Evolutionary conservation across 805 yeast species (phyloP).

Genomic region (Ogataea zsoltii): DNA sequence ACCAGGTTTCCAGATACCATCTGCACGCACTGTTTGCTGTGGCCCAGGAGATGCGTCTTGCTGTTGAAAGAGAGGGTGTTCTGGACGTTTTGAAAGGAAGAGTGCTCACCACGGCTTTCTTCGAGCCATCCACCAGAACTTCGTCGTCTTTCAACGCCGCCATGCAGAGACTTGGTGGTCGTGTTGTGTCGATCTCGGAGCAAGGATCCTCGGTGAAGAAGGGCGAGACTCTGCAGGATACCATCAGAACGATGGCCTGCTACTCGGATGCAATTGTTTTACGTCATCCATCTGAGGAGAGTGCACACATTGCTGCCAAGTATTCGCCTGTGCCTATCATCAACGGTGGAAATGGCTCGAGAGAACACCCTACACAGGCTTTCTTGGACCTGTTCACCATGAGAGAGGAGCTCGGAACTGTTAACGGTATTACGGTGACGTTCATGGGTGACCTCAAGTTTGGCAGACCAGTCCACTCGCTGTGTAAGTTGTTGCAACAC

Average conservation of each 20-base stretch:
- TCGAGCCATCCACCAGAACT: conserved; percentile 98
- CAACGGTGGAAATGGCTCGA: conserved; percentile 97
- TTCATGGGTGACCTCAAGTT: conserved; percentile 98
- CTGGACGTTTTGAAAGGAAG: conserved; percentile 88
- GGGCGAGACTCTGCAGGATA: conserved; percentile 98
- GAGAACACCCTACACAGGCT: conserved; percentile 99
- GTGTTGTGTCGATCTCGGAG: conserved; percentile 85
- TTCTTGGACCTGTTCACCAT: conserved; percentile 95
- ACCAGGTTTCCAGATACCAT: conserved; percentile 83
- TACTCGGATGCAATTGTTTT: conserved; percentile 96
- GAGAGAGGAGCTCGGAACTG: conserved; percentile 98
- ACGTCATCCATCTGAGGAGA: conserved; percentile 92
- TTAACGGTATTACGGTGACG: conserved; percentile 95
- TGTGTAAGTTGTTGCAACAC: conserved; percentile 84
- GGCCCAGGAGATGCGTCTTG: conserved; percentile 96
- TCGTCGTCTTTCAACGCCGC: conserved; percentile 98
- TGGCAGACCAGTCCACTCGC: conserved; percentile 98
- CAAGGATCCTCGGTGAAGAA: conserved; percentile 92
- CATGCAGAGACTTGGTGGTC: conserved; percentile 99
- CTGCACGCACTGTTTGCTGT: conserved; percentile 91
- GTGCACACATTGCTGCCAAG: conserved; percentile 93
- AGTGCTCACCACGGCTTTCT: conserved; percentile 90
- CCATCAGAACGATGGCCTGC: conserved; percentile 90
- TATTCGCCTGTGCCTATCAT: conserved; percentile 96
- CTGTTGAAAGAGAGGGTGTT: conserved; percentile 95